phyloP scores from a whole-genome alignment of 164 flowering plant species.

The Liriodendron chinense region DNA sequence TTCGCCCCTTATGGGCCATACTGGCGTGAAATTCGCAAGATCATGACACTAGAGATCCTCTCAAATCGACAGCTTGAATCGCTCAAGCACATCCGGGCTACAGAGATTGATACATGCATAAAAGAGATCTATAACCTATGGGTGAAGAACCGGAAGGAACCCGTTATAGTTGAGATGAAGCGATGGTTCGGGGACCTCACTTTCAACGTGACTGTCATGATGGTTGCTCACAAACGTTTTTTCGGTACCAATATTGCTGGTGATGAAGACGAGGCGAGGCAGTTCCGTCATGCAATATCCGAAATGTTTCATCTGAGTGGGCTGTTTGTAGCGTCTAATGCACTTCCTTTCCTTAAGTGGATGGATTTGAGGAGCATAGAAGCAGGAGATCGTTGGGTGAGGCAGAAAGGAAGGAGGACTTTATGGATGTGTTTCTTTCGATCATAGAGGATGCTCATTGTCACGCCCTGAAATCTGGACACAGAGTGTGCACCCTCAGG shows the following conservation, averaged over 20 bases:
- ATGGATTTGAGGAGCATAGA: slow-evolving; percentile 18
- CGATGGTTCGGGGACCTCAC: slow-evolving; percentile 12
- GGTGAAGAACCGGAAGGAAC: neutral
- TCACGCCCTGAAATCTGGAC: too few relatives aligned
- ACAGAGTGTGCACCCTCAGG: too few relatives aligned
- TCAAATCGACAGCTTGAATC: slow-evolving; percentile 16
- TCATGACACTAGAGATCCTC: slow-evolving; percentile 18
- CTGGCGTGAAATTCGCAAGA: slow-evolving; percentile 26
- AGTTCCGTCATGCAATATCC: neutral
- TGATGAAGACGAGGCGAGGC: slow-evolving; percentile 4
- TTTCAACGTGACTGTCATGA: slow-evolving; percentile 15
- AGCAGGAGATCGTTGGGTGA: neutral
- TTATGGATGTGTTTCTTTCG: slow-evolving; percentile 27
- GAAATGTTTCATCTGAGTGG: slow-evolving; percentile 8
- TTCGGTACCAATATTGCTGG: neutral
- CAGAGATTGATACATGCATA: slow-evolving; percentile 12
- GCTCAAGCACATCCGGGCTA: slow-evolving; percentile 11
- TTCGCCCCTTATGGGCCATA: slow-evolving; percentile 25
- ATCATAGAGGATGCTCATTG: neutral
- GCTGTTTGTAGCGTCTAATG: slow-evolving; percentile 14
- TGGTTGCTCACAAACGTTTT: slow-evolving; percentile 21
- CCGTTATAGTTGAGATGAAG: slow-evolving; percentile 16
- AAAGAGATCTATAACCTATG: slow-evolving; percentile 8
- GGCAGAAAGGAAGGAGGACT: slow-evolving; percentile 19
- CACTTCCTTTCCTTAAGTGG: slow-evolving; percentile 21